phyloP scores from a whole-genome alignment of 257 asterid species.

The Fraxinus quadrangulata region DNA sequence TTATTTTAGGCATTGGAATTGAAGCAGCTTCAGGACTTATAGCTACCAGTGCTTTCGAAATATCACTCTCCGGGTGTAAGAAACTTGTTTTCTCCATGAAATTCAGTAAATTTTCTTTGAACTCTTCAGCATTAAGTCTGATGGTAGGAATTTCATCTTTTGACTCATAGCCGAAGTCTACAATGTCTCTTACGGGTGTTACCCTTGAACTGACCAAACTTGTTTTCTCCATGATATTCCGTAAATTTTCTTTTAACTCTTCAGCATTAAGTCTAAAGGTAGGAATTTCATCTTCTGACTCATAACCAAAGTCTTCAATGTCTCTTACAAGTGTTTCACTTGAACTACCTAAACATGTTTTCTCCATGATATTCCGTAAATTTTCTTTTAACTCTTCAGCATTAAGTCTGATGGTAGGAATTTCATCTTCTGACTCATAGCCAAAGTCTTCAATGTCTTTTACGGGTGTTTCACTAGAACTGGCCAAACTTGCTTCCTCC shows the following conservation, averaged over 20 bases:
- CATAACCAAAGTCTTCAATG: constrained; percentile 38
- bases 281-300: constrained; percentile 38
- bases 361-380: constrained; percentile 10
- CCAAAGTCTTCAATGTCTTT: constrained; percentile 42
- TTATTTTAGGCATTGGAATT: constrained; percentile 31
- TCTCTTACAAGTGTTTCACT: constrained; percentile 27
- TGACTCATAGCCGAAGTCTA: too few species aligned
- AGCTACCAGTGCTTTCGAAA: constrained; percentile 39
- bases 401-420: constrained; percentile 35
- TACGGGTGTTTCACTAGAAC: constrained; percentile 27
- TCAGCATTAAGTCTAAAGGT: constrained; percentile 30
- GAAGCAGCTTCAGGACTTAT: constrained; percentile 23
- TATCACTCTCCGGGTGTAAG: not conserved
- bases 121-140: too few species aligned
- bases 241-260: constrained; percentile 20
- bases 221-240: constrained; percentile 9
- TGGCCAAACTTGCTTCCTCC: too few species aligned
- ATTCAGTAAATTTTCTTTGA: too few species aligned
- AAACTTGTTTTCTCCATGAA: constrained; percentile 6
- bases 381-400: constrained; percentile 22
- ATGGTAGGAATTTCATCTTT: too few species aligned
- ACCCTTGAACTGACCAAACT: too few species aligned
- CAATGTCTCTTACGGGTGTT: too few species aligned
- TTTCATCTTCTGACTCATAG: constrained; percentile 31
- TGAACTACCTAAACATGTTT: constrained; percentile 22